Evolutionary conservation across 2,329 filamentous ascomycete genomes (phyloP).

Genomic region (Stagonosporopsis chrysanthemi): DNA sequence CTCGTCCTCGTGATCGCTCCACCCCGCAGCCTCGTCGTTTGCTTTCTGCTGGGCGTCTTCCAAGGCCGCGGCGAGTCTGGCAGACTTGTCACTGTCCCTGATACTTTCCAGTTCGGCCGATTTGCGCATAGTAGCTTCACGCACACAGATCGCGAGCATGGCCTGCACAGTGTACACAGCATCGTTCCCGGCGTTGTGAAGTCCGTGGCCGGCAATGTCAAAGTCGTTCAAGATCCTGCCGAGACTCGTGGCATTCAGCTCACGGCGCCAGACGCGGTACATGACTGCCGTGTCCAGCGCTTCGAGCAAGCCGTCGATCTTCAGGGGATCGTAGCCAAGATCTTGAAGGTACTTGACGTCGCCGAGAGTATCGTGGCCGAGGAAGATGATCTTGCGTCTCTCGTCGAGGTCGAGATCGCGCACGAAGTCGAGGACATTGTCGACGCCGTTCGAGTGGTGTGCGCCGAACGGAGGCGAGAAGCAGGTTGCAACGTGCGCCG

Average conservation of each 20-base stretch:
- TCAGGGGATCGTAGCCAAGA: conserved; percentile 68
- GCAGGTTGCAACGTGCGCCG: conserved; percentile 58
- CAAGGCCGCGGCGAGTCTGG: conserved; percentile 31
- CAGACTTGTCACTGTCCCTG: conserved; percentile 31
- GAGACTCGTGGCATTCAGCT: conserved; percentile 64
- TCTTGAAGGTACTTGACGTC: conserved; percentile 74
- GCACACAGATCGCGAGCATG: conserved; percentile 69
- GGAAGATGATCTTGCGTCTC: conserved; percentile 71
- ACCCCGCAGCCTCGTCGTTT: conserved; percentile 47
- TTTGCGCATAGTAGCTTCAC: conserved; percentile 50
- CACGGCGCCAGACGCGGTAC: conserved; percentile 68
- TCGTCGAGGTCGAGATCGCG: conserved; percentile 31
- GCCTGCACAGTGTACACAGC: conserved; percentile 79
- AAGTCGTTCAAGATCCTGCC: conserved; percentile 68
- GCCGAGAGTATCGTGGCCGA: conserved; percentile 75
- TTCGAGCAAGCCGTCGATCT: conserved; percentile 65
- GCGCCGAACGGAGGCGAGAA: conserved; percentile 65
- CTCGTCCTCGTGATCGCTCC: conserved; percentile 46
- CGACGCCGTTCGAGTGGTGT: conserved; percentile 11
- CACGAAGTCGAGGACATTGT: conserved; percentile 3
- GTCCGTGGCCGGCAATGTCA: conserved; percentile 66
- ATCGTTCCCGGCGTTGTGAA: conserved; percentile 92
- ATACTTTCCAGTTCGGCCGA: conserved; percentile 34
- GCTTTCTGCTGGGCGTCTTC: conserved; percentile 51
- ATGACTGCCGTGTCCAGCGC: conserved; percentile 76